Percentiles rank a stretch among this genome's conserved stretches.
Evolutionary conservation across 2,329 filamentous ascomycete species (phyloP).

Genomic region (Huntiella savannae): DNA sequence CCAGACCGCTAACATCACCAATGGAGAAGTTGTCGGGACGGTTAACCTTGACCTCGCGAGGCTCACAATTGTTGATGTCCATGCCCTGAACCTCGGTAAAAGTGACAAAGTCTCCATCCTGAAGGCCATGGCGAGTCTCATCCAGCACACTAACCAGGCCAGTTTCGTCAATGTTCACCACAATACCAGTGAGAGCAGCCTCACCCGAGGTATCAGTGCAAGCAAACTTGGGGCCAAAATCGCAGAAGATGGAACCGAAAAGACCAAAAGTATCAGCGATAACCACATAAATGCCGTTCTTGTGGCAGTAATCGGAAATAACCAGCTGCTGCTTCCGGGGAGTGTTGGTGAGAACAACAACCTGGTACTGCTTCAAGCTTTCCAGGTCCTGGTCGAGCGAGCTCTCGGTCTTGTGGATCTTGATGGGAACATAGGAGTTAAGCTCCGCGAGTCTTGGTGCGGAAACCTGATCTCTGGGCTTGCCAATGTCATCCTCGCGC

Average conservation of each 20-base stretch:
- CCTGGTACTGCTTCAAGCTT: conserved; percentile 78
- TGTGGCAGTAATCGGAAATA: conserved; percentile 84
- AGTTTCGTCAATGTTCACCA: conserved; percentile 75
- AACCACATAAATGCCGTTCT: conserved; percentile 80
- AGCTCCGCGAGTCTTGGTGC: conserved; percentile 81
- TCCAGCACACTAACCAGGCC: conserved; percentile 85
- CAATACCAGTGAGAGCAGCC: conserved; percentile 67
- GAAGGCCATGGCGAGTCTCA: conserved; percentile 82
- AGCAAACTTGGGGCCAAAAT: conserved; percentile 89
- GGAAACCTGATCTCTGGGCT: conserved; percentile 72
- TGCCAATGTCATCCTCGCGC: conserved; percentile 69
- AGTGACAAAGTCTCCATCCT: conserved; percentile 91
- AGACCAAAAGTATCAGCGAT: conserved; percentile 79
- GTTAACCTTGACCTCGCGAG: conserved; percentile 82
- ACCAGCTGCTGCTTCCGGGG: conserved; percentile 60
- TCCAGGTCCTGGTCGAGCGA: conserved; percentile 55
- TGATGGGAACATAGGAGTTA: conserved; percentile 88
- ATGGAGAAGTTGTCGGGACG: conserved; percentile 96
- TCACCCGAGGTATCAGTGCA: conserved; percentile 82
- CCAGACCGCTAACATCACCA: conserved; percentile 73
- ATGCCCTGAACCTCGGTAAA: conserved; percentile 88
- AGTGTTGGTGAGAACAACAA: conserved; percentile 75
- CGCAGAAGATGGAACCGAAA: conserved; percentile 90
- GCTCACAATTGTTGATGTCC: conserved; percentile 72
- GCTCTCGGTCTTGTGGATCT: conserved; percentile 46